Evolutionary conservation across 202 grass and related monocot genomes (phyloP), one percentile per base, ranked within the genome.

Genomic region (Miscanthus sacchariflorus): DNA sequence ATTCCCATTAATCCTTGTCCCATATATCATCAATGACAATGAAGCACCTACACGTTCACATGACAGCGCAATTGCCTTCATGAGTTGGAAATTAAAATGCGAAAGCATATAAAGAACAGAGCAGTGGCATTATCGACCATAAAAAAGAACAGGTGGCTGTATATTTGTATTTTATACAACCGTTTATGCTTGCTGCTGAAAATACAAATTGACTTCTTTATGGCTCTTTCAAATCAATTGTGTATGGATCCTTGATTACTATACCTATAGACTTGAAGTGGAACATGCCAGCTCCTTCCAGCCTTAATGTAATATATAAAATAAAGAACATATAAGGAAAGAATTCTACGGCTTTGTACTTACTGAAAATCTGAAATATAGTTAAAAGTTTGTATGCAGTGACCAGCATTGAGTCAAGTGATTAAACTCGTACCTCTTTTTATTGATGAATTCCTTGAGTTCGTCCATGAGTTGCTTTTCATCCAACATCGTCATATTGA

Each of bases 11-110:
- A 0, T 19, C 2, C 17, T 21, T 19, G 33, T 70, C 36, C 68
- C 68, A 71, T 39, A 71, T 71, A 19, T 71, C 68, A n/a, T 71
- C 68, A 21, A 71, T 71, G 11, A 71, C 35, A n/a, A 71, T 71
- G 1, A 71, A 40, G 0, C 4, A 71, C 68, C 35, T 71, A 21
- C 18, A 71, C 1, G 6, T 68, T 30, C 12, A 70, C 36, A 40
- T 11, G 68, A 71, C 9, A 71, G 3, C 13, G 0, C 1, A 68
- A 35, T 14, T 35, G 14, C 14, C 46, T 50, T 50, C 68, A 39
- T 38, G 8, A 71, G 9, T 11, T 12, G 4, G 36, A 21, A 38
- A 40, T 1, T 69, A 8, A 69, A 36, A 36, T 18, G 14, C 8
- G 10, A 68, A 33, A 11, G 1, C 12, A 68, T 68, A 17, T 68